phyloP scores from a whole-genome alignment of 129 eudicot genomes.

The Flaveria ramosissima region DNA sequence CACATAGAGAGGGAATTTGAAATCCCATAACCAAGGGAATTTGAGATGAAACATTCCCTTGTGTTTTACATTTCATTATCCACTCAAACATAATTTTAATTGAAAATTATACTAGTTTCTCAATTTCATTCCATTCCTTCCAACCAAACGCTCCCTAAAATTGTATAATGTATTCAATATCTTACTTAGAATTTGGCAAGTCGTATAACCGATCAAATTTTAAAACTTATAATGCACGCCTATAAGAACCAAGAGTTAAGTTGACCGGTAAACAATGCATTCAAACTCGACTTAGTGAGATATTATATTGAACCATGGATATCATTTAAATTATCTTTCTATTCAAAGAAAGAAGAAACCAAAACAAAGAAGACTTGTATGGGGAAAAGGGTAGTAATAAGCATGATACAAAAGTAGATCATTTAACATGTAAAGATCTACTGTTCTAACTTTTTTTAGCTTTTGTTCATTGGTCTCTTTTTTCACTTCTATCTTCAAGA shows the following conservation, averaged over 20 bases:
- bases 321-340: conserved; percentile 46
- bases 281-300: conserved; percentile 6
- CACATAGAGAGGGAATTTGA: too few relatives aligned
- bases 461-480: conserved; percentile 33
- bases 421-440: conserved; percentile 41
- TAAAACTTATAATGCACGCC: neutral
- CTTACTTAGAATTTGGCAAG: neutral
- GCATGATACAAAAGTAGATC: conserved; percentile 64
- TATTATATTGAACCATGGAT: conserved; percentile 31
- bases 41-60: too few relatives aligned
- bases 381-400: conserved; percentile 34
- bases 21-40: too few relatives aligned
- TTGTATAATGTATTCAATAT: too few relatives aligned
- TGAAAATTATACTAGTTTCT: too few relatives aligned
- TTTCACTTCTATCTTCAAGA: conserved; percentile 33
- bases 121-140: too few relatives aligned
- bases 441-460: conserved; percentile 38
- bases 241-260: neutral
- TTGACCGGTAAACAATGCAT: neutral
- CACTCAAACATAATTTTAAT: too few relatives aligned
- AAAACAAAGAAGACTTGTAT: conserved; percentile 29
- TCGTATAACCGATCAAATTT: neutral
- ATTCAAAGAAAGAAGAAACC: conserved; percentile 24
- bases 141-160: too few relatives aligned
- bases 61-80: too few relatives aligned